Conservation (phyloP, 257 asterid genomes). For the Henckelia pumila region DNA sequence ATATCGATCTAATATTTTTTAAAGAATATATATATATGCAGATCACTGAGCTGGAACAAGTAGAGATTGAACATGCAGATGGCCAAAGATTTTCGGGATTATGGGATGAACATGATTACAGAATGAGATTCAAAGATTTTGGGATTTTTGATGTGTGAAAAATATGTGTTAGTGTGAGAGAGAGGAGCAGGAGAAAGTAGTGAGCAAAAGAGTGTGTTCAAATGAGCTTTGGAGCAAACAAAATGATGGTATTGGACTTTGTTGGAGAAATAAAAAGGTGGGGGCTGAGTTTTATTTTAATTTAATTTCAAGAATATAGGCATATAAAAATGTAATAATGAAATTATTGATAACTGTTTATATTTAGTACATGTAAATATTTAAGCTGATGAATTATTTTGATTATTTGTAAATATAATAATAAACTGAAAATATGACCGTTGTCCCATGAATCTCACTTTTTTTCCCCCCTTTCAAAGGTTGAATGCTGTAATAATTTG, state of each 20-base stretch:
- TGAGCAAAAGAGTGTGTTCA: neutral
- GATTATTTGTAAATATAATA: too few relatives aligned
- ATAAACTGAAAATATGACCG: neutral
- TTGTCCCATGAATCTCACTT: neutral
- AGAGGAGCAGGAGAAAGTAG: constrained; percentile 20
- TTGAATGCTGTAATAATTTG: too few relatives aligned
- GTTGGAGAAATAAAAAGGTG: neutral
- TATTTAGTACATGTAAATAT: too few relatives aligned
- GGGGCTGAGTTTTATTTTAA: too few relatives aligned
- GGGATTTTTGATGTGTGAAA: neutral
- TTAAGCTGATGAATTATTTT: neutral
- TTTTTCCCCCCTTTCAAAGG: too few relatives aligned
- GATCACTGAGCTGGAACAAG: neutral
- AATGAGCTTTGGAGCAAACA: constrained; percentile 10
- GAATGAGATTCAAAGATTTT: neutral
- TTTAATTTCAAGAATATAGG: too few relatives aligned
- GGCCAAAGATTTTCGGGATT: neutral
- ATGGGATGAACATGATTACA: neutral
- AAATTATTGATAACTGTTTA: too few relatives aligned
- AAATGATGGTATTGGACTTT: constrained; percentile 18
- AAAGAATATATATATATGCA: neutral
- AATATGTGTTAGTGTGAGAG: neutral
- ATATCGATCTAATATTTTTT: too few relatives aligned
- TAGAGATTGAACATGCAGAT: neutral
- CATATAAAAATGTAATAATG: too few relatives aligned